These are phyloP conservation scores for Vigna radiata DNA, from an alignment of 306 rosid genomes.

Conservation along the genomic window DNA sequence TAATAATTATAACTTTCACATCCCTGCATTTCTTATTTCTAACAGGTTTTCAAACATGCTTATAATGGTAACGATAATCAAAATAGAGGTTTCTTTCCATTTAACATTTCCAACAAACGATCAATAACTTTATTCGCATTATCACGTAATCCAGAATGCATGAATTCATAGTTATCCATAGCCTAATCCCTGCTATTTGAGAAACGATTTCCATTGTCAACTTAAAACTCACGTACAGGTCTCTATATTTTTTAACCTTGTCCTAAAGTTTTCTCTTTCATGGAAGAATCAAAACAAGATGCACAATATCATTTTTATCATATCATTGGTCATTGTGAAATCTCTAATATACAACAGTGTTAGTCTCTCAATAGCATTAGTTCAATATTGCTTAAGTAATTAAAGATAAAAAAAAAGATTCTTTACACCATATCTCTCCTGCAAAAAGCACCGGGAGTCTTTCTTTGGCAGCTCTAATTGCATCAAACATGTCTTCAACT, in stretches of 20 bases:
- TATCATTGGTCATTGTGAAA: no score
- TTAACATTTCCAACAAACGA: conserved; percentile 80
- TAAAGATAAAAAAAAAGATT: conserved; percentile 21
- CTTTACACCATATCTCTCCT: conserved; percentile 72
- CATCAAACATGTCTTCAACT: conserved; percentile 68
- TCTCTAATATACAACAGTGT: neutral
- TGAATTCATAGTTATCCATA: conserved; percentile 84
- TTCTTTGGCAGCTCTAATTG: conserved; percentile 66
- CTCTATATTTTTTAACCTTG: neutral
- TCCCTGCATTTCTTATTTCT: neutral
- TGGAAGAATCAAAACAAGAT: conserved; percentile 30
- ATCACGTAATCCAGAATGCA: conserved; percentile 96
- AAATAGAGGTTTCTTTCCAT: conserved; percentile 89
- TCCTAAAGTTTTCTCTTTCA: no score
- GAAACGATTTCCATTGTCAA: conserved; percentile 79
- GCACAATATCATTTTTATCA: neutral
- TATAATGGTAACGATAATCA: conserved; percentile 43
- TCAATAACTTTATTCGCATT: conserved; percentile 75
- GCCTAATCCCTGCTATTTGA: conserved; percentile 81
- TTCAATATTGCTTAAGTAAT: neutral
- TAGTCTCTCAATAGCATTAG: neutral
- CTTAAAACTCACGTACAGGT: conserved; percentile 66
- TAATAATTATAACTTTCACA: neutral
- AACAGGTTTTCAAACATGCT: neutral
- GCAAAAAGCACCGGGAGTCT: conserved; percentile 70